phyloP scores from a whole-genome alignment of 345 rosid genomes.

The Geranium brycei region DNA sequence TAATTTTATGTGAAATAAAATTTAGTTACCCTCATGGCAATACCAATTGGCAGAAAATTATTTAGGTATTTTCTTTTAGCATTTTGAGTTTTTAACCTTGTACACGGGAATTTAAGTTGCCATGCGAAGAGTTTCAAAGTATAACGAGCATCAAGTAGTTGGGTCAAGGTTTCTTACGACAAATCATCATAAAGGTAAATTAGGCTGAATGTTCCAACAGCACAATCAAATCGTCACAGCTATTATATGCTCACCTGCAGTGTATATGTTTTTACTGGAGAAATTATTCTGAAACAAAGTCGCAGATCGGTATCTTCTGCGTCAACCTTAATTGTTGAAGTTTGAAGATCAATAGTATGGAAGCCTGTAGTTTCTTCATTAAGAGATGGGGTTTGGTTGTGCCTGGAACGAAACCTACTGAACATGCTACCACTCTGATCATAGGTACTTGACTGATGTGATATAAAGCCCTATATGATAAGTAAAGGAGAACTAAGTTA shows the following conservation, averaged over 20 bases:
- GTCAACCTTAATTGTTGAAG: constrained; percentile 59
- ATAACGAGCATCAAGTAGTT: no score
- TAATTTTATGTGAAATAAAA: no score
- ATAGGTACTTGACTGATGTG: constrained; percentile 42
- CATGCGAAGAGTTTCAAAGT: no score
- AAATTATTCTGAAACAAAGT: constrained; percentile 79
- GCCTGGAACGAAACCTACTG: constrained; percentile 66
- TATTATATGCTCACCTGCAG: constrained; percentile 43
- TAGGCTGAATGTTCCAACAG: no score
- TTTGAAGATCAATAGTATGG: constrained; percentile 47
- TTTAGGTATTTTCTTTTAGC: no score
- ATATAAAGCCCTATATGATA: constrained; percentile 37
- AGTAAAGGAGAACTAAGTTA: constrained; percentile 1
- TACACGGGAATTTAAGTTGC: no score
- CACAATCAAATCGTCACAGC: no score
- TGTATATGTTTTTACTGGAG: constrained; percentile 61
- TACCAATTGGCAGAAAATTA: no score
- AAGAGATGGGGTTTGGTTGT: constrained; percentile 43
- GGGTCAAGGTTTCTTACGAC: no score
- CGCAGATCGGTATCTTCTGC: constrained; percentile 68
- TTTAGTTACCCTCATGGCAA: no score
- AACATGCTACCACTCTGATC: constrained; percentile 55
- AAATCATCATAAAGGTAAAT: no score
- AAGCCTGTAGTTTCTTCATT: constrained; percentile 40
- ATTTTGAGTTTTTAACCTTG: no score